Conservation (phyloP, 306 rosid species). For the Rosa chinensis region DNA sequence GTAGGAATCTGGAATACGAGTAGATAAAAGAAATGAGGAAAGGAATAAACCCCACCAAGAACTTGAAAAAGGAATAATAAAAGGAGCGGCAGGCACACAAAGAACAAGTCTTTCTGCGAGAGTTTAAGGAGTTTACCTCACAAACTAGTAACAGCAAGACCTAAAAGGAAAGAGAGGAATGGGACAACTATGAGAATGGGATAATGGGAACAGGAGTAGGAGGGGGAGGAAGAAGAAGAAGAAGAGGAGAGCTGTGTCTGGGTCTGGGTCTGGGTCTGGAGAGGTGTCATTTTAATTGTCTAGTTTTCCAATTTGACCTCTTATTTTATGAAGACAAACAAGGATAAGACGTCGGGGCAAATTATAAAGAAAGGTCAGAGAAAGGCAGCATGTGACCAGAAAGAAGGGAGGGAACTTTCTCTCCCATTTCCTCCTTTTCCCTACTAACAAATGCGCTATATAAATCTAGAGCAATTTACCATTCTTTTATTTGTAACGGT, state of each 20-base stretch:
- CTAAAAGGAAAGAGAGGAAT: not conserved
- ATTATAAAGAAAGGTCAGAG: conserved; percentile 28
- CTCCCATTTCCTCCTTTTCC: conserved; percentile 36
- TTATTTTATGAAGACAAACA: not conserved
- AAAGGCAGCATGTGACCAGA: conserved; percentile 49
- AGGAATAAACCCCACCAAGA: conserved; percentile 64
- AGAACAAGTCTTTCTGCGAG: not conserved
- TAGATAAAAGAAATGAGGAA: conserved; percentile 38
- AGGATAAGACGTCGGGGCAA: conserved; percentile 29
- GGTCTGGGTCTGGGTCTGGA: not conserved
- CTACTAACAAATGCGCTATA: not conserved
- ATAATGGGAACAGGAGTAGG: too few species aligned
- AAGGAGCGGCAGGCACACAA: not conserved
- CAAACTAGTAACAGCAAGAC: not conserved
- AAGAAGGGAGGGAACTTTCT: conserved; percentile 41
- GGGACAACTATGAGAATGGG: not conserved
- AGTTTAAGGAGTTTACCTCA: not conserved
- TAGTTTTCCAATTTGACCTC: not conserved
- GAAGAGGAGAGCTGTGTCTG: not conserved
- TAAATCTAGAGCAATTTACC: too few species aligned
- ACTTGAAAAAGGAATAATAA: too few species aligned
- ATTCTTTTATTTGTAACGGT: too few species aligned
- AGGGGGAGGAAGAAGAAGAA: not conserved
- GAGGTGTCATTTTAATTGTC: not conserved
- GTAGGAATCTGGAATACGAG: conserved; percentile 30